Conservation (phyloP, 2,329 filamentous ascomycete species). For the Teratosphaeria epicoccoides region DNA sequence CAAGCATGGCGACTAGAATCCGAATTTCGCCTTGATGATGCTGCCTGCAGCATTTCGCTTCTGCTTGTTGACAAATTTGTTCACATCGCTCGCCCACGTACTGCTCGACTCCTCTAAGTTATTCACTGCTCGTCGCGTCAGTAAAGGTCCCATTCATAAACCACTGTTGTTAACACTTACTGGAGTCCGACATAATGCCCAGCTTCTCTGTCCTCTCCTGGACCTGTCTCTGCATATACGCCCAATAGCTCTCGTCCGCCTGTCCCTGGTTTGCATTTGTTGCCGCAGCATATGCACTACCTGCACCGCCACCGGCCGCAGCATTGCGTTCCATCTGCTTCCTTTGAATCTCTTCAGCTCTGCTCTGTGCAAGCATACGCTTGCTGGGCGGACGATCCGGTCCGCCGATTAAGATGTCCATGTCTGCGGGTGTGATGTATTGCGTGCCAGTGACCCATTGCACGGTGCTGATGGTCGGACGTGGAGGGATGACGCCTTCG, state of each 20-base stretch:
- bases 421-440: conserved; percentile 73
- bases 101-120: conserved; percentile 68
- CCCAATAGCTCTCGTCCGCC: conserved; percentile 54
- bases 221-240: conserved; percentile 76
- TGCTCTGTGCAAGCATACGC: conserved; percentile 71
- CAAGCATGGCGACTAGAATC: conserved; percentile 10
- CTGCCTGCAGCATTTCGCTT: conserved; percentile 77
- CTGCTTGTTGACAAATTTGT: conserved; percentile 75
- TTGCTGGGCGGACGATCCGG: conserved; percentile 80
- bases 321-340: conserved; percentile 27
- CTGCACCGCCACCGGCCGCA: conserved; percentile 12
- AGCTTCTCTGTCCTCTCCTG: conserved; percentile 86
- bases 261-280: conserved; percentile 11
- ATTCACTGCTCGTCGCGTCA: conserved; percentile 44
- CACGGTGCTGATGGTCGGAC: conserved; percentile 87
- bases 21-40: conserved; percentile 21
- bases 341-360: conserved; percentile 57
- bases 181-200: conserved; percentile 68
- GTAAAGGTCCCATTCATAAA: neutral
- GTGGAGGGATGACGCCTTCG: conserved; percentile 58
- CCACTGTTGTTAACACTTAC: neutral
- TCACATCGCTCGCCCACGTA: conserved; percentile 78
- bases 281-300: conserved; percentile 10
- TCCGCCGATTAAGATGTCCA: conserved; percentile 84
- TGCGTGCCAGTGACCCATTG: conserved; percentile 97